These are phyloP conservation scores for Mycosphaerella arachidis DNA, from an alignment of 2,329 filamentous ascomycete species.

Conservation along the genomic window DNA sequence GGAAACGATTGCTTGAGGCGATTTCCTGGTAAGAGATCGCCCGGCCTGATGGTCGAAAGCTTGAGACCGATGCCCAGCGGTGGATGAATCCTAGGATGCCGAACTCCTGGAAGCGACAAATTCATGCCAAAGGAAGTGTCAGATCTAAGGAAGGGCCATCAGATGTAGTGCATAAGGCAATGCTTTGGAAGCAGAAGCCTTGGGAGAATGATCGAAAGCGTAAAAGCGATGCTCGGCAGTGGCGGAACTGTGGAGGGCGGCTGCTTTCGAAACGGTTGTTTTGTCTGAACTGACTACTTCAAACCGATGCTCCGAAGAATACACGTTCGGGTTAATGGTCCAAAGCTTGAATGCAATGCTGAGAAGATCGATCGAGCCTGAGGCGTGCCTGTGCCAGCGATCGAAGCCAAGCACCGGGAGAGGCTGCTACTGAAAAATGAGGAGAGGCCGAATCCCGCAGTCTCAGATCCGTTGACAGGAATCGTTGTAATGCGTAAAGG, in stretches of 20 bases:
- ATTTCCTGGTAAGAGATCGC: background rate
- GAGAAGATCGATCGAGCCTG: background rate
- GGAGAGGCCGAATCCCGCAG: background rate
- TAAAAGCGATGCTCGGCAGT: background rate
- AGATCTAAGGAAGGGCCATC: no score
- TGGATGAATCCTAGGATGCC: background rate
- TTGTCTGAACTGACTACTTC: background rate
- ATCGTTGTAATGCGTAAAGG: background rate
- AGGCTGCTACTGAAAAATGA: background rate
- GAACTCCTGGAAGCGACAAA: no score
- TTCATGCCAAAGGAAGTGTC: no score
- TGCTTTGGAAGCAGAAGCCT: no score
- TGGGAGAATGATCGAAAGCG: no score
- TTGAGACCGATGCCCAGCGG: background rate
- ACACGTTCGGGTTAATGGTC: background rate
- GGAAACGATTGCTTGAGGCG: background rate
- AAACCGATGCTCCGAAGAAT: no score
- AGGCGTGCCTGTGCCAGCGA: background rate
- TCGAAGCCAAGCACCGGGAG: background rate
- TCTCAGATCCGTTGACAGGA: background rate
- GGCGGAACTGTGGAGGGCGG: background rate
- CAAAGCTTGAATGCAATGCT: background rate
- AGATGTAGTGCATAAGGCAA: no score
- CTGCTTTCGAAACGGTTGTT: no score
- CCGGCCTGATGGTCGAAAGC: background rate